Evolutionary conservation across 441 rosid genomes (phyloP).

Genomic region (Breynia disticha): DNA sequence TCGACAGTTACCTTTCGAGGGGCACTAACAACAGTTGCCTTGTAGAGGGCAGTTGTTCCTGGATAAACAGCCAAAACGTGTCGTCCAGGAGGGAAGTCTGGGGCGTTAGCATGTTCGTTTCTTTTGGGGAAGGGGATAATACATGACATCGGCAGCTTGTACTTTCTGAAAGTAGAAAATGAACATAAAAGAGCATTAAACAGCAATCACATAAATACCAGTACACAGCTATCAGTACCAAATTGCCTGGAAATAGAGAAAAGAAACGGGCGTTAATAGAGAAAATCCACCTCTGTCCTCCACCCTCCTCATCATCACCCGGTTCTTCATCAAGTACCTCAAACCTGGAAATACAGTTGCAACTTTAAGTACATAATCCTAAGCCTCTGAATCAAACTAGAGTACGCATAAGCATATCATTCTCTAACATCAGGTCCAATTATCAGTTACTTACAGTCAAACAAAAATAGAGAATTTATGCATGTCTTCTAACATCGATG

Average conservation of each 20-base stretch:
- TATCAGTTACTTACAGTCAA: not conserved
- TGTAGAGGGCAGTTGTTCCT: slow-evolving; percentile 90
- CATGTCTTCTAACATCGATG: too few species aligned
- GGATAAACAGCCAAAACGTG: slow-evolving; percentile 97
- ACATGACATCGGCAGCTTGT: slow-evolving; percentile 70
- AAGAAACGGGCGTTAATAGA: slow-evolving; percentile 4
- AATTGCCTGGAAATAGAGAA: not conserved
- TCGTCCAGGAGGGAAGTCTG: slow-evolving; percentile 53
- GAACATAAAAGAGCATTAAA: not conserved
- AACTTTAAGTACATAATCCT: slow-evolving; percentile 2
- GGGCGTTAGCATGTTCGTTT: slow-evolving; percentile 48
- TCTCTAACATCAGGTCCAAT: too few species aligned
- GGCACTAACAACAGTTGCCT: slow-evolving; percentile 75
- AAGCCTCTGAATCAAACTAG: not conserved
- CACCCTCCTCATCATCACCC: slow-evolving; percentile 82
- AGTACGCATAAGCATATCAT: not conserved
- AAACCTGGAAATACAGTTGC: slow-evolving; percentile 38
- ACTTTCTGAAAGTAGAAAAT: slow-evolving; percentile 44
- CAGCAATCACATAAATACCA: too few species aligned
- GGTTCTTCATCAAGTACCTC: slow-evolving; percentile 96
- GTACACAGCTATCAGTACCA: too few species aligned
- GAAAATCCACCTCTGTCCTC: slow-evolving; percentile 55
- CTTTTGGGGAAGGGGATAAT: slow-evolving; percentile 84
- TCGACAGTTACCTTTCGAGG: slow-evolving; percentile 51
- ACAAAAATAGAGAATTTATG: too few species aligned